Percentiles rank a stretch among this genome's conserved stretches.
Evolutionary conservation across 352 stramenopile genomes (phyloP).

Genomic region (Phytopythium helicoides): DNA sequence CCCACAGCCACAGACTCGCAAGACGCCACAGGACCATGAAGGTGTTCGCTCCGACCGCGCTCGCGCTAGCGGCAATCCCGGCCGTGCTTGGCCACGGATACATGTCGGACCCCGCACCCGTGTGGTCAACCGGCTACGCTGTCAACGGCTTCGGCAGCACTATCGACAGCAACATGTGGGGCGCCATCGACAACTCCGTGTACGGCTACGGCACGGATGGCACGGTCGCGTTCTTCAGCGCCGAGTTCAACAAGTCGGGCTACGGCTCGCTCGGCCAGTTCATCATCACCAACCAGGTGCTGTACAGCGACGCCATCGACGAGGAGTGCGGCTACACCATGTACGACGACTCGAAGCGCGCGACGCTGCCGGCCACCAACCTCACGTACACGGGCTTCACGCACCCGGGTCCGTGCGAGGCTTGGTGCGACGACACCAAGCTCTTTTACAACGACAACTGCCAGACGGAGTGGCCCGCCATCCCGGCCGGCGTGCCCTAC

Average conservation of each 20-base stretch:
- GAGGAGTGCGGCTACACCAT: slow-evolving; percentile 36
- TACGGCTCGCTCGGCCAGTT: slow-evolving; percentile 46
- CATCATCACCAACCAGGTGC: slow-evolving; percentile 38
- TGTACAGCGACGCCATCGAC: slow-evolving; percentile 34
- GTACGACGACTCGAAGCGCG: slow-evolving; percentile 33
- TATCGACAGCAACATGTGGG: slow-evolving; percentile 39
- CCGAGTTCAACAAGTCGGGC: slow-evolving; percentile 31
- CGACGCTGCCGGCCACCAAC: slow-evolving; percentile 28
- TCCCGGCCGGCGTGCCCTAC: slow-evolving; percentile 34
- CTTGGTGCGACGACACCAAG: slow-evolving; percentile 58
- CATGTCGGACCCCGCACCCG: slow-evolving; percentile 35
- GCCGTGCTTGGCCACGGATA: slow-evolving; percentile 25
- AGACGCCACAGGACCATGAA: slow-evolving; percentile 15
- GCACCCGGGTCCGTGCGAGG: slow-evolving; percentile 54
- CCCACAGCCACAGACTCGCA: not conserved
- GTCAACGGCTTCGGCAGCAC: slow-evolving; percentile 42
- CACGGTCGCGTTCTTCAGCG: slow-evolving; percentile 37
- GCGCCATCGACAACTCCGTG: slow-evolving; percentile 28
- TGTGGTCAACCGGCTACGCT: slow-evolving; percentile 38
- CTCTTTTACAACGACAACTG: slow-evolving; percentile 51
- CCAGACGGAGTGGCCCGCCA: slow-evolving; percentile 28
- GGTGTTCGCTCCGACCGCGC: slow-evolving; percentile 10
- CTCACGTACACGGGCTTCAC: slow-evolving; percentile 53
- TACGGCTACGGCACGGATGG: slow-evolving; percentile 36
- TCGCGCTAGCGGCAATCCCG: slow-evolving; percentile 9